Evolutionary conservation across 805 yeast genomes (phyloP).

Genomic region (Pichia nakasei): DNA sequence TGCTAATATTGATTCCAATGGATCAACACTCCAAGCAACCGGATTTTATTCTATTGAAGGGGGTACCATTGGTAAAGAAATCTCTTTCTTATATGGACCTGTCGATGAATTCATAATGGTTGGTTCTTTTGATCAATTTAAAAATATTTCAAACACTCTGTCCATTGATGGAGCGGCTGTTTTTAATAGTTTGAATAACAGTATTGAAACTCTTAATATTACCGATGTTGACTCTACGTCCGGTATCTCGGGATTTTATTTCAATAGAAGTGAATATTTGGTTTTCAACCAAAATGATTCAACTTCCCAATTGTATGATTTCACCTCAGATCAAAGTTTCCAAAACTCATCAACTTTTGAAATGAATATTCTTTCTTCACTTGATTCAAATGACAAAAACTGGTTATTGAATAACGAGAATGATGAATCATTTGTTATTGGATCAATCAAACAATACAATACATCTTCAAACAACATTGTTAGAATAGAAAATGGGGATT

Average conservation of each 20-base stretch:
- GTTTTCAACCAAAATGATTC: conserved; percentile 25
- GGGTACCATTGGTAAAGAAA: conserved; percentile 31
- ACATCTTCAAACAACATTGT: conserved; percentile 13
- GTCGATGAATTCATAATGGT: conserved; percentile 31
- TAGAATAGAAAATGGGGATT: conserved; percentile 3
- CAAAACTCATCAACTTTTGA: conserved; percentile 18
- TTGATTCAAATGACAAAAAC: conserved; percentile 4
- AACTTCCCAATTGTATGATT: conserved; percentile 33
- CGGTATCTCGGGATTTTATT: conserved; percentile 20
- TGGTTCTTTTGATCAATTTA: conserved; percentile 31
- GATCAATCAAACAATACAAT: conserved; percentile 16
- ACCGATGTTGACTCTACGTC: conserved; percentile 12
- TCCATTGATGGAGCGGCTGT: conserved; percentile 21
- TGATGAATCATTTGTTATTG: conserved; percentile 12
- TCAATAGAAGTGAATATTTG: conserved; percentile 33
- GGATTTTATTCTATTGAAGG: conserved; percentile 21
- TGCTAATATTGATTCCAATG: conserved; percentile 20
- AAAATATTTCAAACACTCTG: conserved; percentile 21
- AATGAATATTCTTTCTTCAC: conserved; percentile 26
- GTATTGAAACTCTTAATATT: conserved; percentile 32
- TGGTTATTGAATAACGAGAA: background rate
- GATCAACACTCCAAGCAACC: background rate
- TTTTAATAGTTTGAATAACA: conserved; percentile 22
- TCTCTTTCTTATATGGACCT: conserved; percentile 16
- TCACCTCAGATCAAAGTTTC: conserved; percentile 29